Evolutionary conservation across 345 rosid genomes (phyloP).

Genomic region (Salix arbutifolia): DNA sequence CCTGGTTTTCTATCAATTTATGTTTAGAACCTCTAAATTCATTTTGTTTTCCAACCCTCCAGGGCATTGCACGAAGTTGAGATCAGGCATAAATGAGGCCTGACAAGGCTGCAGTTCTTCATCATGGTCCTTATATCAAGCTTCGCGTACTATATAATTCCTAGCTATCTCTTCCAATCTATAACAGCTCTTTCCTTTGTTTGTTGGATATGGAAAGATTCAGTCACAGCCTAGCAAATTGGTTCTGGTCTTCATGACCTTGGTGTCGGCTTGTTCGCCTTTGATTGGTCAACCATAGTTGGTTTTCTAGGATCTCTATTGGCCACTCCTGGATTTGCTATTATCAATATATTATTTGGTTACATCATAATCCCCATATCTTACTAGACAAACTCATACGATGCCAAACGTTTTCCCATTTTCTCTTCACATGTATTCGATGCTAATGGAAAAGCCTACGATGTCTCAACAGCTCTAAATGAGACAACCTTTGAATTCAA

Average conservation of each 20-base stretch:
- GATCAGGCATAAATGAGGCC: constrained; percentile 37
- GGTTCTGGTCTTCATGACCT: constrained; percentile 42
- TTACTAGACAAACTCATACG: constrained; percentile 31
- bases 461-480: constrained; percentile 30
- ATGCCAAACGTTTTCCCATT: constrained; percentile 47
- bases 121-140: constrained; percentile 39
- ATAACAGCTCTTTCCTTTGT: constrained; percentile 40
- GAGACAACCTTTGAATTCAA: constrained; percentile 28
- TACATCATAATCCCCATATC: constrained; percentile 13
- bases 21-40: neutral
- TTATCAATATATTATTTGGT: constrained; percentile 3
- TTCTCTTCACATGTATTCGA: constrained; percentile 37
- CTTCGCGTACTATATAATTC: constrained; percentile 47
- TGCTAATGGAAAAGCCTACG: constrained; percentile 25
- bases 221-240: constrained; percentile 40
- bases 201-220: constrained; percentile 47
- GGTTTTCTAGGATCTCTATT: constrained; percentile 40
- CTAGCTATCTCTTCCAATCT: constrained; percentile 41
- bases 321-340: constrained; percentile 23
- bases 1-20: neutral
- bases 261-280: constrained; percentile 38
- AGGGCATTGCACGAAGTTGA: constrained; percentile 54
- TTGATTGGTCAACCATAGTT: constrained; percentile 41
- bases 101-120: constrained; percentile 51
- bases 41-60: neutral